Evolutionary conservation across 2,329 filamentous ascomycete species (phyloP), one percentile per base, ranked within the genome.

Genomic region (Phyllosticta citriasiana): DNA sequence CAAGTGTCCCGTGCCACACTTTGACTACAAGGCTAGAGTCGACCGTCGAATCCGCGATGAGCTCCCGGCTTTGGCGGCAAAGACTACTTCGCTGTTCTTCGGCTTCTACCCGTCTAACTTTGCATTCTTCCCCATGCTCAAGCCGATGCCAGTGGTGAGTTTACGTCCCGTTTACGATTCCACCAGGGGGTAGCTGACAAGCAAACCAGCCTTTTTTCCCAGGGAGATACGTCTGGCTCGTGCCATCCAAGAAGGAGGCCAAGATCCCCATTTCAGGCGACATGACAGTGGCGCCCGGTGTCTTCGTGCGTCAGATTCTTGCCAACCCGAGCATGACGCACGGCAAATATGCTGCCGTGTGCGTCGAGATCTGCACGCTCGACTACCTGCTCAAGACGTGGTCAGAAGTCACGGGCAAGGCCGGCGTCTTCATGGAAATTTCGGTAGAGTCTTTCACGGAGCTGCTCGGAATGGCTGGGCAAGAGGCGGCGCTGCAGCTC

Each of bases 1-100:
- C 0, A 71, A 72, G 55, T 61, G 67, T 2, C 40, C 66, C 3
- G 69, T 77, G 0, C 74, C 76, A 0, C 76, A 80, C 62, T 77
- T 77, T 63, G 75, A 75, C n/a, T 72, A 68, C 63, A 80, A 80
- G 65, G 72, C 72, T 25, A 67, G 67, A 1, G 69, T 78, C 5
- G 76, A 79, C 63, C 69, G 67, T 19, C 72, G 72, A 30, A 79
- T 79, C 66, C 74, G 72, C 26, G 59, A 68, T 0, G 67, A 77
- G 26, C 27, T 70, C 6, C 69, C 69, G 2, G 51, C 63, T 2
- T 55, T 72, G 55, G 67, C 67, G 8, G 66, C 65, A 0, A 71
- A 68, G 4, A 71, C 67, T 0, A 69, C 69, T 2, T 72, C 69
- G 47, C 63, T 70, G 4, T 69, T 66, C 60, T 66, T 71, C 35